These are phyloP conservation scores for Catharanthus roseus DNA, from an alignment of 257 asterid genomes.

Conservation along the genomic window DNA sequence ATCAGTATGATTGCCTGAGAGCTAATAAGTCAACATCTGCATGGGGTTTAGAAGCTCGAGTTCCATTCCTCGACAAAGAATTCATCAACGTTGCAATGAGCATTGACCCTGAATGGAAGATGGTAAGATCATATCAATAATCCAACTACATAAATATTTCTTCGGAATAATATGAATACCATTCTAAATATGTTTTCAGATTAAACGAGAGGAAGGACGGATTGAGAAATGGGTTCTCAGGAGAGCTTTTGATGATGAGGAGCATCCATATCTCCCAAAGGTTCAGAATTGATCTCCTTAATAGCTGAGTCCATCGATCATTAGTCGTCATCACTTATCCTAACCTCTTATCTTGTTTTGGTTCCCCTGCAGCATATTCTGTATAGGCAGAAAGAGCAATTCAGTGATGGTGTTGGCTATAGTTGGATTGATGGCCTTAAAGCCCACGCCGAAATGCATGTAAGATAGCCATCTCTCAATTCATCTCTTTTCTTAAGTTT, in stretches of 20 bases:
- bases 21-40: slow-evolving; percentile 97
- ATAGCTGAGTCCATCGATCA: not conserved
- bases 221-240: slow-evolving; percentile 94
- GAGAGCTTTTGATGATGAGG: slow-evolving; percentile 90
- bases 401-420: slow-evolving; percentile 97
- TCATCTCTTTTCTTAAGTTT: not conserved
- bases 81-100: slow-evolving; percentile 82
- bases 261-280: slow-evolving; percentile 92
- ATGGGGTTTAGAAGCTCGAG: slow-evolving; percentile 97
- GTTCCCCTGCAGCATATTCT: slow-evolving; percentile 69
- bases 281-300: slow-evolving; percentile 22
- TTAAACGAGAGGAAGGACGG: slow-evolving; percentile 65
- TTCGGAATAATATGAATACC: not conserved
- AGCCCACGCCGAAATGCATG: slow-evolving; percentile 79
- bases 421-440: slow-evolving; percentile 99
- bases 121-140: slow-evolving; percentile 41
- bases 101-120: slow-evolving; percentile 87
- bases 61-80: slow-evolving; percentile 88
- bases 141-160: not conserved
- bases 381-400: slow-evolving; percentile 91
- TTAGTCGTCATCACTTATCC: not conserved
- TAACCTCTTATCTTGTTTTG: slow-evolving; percentile 11
- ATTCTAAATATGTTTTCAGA: slow-evolving; percentile 31
- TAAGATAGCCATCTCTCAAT: slow-evolving; percentile 18
- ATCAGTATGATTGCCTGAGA: slow-evolving; percentile 86